Conservation (phyloP, 441 rosid genomes). For the Bocquillonia castaneifolia region DNA sequence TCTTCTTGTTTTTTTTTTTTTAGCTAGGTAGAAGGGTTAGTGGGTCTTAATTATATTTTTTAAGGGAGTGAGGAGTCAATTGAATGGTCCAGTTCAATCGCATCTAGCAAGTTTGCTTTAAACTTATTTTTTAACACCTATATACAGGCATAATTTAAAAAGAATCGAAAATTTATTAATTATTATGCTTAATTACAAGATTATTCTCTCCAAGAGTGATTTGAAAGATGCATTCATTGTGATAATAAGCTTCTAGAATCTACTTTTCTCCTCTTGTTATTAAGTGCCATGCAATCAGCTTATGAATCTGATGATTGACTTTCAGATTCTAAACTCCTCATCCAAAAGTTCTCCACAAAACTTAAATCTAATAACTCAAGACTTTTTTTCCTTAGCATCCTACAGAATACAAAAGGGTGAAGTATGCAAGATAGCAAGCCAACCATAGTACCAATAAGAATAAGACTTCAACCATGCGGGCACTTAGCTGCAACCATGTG, state of each 20-base stretch:
- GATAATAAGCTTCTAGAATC: not conserved
- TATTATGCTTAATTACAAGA: too few species aligned
- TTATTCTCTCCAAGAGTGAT: too few species aligned
- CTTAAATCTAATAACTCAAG: not conserved
- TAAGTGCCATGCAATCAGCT: not conserved
- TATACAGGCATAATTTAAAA: too few species aligned
- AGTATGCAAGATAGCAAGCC: not conserved
- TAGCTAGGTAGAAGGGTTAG: not conserved
- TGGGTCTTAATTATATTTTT: not conserved
- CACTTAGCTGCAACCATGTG: not conserved
- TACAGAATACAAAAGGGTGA: not conserved
- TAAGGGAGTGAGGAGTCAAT: too few species aligned
- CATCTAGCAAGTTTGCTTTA: too few species aligned
- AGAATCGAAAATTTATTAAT: too few species aligned
- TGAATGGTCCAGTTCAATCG: not conserved
- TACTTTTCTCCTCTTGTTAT: not conserved
- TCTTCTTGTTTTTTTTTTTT: not conserved
- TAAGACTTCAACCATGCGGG: too few species aligned
- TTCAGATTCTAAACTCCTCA: not conserved
- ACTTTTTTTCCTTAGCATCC: not conserved
- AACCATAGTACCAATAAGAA: too few species aligned
- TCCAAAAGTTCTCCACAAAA: not conserved
- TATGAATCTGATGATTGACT: not conserved
- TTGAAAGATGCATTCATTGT: too few species aligned
- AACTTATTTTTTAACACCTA: too few species aligned